phyloP scores from a whole-genome alignment of 2,329 filamentous ascomycete genomes.

The Myotisia sp. region DNA sequence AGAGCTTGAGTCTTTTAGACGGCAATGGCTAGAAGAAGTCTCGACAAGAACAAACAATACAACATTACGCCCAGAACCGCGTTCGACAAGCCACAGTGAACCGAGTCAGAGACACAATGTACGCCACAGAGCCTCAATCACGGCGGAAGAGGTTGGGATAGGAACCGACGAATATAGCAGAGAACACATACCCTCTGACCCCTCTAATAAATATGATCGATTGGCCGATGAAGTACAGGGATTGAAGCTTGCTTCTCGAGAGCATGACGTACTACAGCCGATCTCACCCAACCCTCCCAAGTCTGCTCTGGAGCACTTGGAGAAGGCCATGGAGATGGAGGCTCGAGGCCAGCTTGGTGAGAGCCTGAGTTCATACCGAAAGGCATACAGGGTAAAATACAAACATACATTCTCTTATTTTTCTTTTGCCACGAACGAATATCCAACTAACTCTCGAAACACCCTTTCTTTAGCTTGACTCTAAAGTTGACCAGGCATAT shows the following conservation, averaged over 20 bases:
- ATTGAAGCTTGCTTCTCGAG: conserved; percentile 21
- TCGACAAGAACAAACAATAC: conserved; percentile 16
- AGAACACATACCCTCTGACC: conserved; percentile 11
- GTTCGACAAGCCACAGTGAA: conserved; percentile 12
- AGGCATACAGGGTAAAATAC: conserved; percentile 79
- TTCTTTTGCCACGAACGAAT: not conserved
- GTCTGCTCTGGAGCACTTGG: conserved; percentile 83
- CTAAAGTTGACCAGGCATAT: conserved; percentile 70
- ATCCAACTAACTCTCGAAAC: not conserved
- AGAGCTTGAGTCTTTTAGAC: conserved; percentile 74
- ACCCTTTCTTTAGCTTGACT: conserved; percentile 50
- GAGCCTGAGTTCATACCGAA: conserved; percentile 74
- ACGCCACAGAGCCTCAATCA: not conserved
- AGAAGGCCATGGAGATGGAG: conserved; percentile 81
- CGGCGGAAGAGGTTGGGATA: not conserved
- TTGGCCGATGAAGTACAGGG: conserved; percentile 24
- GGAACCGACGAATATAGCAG: not conserved
- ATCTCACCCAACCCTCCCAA: conserved; percentile 38
- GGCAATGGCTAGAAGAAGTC: conserved; percentile 76
- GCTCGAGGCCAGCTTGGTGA: conserved; percentile 73
- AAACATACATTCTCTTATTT: conserved; percentile 14
- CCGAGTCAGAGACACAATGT: conserved; percentile 8
- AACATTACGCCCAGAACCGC: conserved; percentile 11
- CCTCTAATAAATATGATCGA: too few species aligned
- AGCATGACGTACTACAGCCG: conserved; percentile 28